phyloP scores from a whole-genome alignment of 306 rosid genomes.

The Vicia villosa region DNA sequence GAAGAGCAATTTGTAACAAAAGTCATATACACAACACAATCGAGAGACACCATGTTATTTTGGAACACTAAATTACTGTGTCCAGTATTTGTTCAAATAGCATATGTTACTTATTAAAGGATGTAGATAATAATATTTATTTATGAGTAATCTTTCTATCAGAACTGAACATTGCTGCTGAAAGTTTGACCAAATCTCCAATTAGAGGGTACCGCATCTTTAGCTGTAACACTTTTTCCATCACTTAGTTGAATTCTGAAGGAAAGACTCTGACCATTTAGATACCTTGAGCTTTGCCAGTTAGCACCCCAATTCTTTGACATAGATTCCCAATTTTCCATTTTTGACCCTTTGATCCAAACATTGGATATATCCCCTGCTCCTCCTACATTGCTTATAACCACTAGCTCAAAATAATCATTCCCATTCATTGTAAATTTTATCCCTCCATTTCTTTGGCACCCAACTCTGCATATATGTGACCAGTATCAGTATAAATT shows the following conservation, averaged over 20 bases:
- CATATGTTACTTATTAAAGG: neutral
- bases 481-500: neutral
- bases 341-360: constrained; percentile 62
- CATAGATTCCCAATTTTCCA: constrained; percentile 56
- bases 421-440: constrained; percentile 56
- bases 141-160: neutral
- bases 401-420: constrained; percentile 55
- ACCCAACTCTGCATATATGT: constrained; percentile 46
- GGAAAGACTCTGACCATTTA: constrained; percentile 62
- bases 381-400: constrained; percentile 57
- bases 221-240: constrained; percentile 44
- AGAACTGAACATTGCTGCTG: constrained; percentile 41
- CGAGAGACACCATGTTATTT: no score
- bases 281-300: constrained; percentile 58
- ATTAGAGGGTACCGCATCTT: constrained; percentile 46
- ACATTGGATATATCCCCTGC: constrained; percentile 53
- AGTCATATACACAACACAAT: no score
- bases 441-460: constrained; percentile 55
- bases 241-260: constrained; percentile 52
- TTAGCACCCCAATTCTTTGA: constrained; percentile 61
- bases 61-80: no score
- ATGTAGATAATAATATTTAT: neutral
- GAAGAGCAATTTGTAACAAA: no score
- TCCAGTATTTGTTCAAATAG: no score
- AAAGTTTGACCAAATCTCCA: constrained; percentile 67